Evolutionary conservation across 176 grass and related monocot genomes (phyloP), one percentile per base, ranked within the genome.

Genomic region (Phoenix dactylifera): DNA sequence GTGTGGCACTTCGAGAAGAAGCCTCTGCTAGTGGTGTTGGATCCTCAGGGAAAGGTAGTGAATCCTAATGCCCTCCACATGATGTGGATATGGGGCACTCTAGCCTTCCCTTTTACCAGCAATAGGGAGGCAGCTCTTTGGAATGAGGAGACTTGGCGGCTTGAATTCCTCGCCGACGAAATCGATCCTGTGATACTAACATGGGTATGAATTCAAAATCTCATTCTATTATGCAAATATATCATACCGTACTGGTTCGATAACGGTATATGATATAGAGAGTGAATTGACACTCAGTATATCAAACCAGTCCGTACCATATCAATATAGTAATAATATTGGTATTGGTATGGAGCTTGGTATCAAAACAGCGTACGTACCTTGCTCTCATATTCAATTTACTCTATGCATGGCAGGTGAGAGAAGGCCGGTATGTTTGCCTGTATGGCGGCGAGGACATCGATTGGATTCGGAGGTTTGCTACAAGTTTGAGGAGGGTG

Each of bases 41-140:
- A 82, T 52, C 49, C 55, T 0, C 73, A 82, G 54, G 79, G 79
- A 6, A 82, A 72, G 68, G 67, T 82, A 0, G 73, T 77, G 5
- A 77, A 62, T 55, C 79, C 67, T 5, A 82, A 82, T 49, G 79
- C 79, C 26, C 55, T 82, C 22, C 73, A 68, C 73, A 82, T 82
- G 79, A 63, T 82, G 50, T 77, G 67, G 79, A 82, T 82, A 25
- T 82, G 79, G 79, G 79, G 79, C 5, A 82, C 56, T 30, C 62
- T 72, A 2, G 79, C 79, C 14, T 76, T 67, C 67, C 79, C 79
- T 0, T 82, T 82, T n/a, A 77, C 73, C 18, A 77, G 60, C 65
- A 54, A 39, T 51, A 72, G 73, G 59, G 73, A 82, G 55, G 73
- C 76, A 55, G 50, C 67, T 55, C 73, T 82, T 5, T 82, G 79